Conservation (phyloP, 1,139 yeast genomes). For the Suhomyces kunorum region DNA sequence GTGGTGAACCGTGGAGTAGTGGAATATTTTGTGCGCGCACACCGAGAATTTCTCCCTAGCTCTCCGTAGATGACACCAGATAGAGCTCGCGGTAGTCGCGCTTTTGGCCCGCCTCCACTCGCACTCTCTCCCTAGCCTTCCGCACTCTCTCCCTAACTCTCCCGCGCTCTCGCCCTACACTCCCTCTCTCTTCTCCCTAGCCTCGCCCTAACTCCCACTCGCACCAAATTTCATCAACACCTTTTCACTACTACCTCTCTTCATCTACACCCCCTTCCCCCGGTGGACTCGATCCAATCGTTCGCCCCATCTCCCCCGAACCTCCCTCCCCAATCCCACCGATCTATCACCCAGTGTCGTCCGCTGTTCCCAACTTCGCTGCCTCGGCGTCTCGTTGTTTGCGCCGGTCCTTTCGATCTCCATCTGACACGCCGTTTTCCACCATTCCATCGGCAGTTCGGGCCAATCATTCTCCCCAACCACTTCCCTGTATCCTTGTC, state of each 20-base stretch:
- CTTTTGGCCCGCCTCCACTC: not conserved
- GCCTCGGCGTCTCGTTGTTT: too few relatives aligned
- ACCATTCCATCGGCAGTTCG: conserved; percentile 1
- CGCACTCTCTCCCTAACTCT: not conserved
- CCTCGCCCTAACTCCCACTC: not conserved
- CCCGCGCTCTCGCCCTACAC: not conserved
- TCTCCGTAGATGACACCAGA: too few relatives aligned
- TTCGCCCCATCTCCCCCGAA: not conserved
- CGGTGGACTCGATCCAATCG: conserved; percentile 5
- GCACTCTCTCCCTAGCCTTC: not conserved
- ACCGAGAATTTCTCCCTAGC: too few relatives aligned
- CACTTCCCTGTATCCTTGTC: not conserved
- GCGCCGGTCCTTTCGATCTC: too few relatives aligned
- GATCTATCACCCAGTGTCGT: not conserved
- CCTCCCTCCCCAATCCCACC: not conserved
- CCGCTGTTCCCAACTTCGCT: too few relatives aligned
- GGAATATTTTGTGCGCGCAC: too few relatives aligned
- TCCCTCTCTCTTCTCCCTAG: not conserved
- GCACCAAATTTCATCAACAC: conserved; percentile 1
- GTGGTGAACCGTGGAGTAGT: too few relatives aligned
- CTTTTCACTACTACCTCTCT: conserved; percentile 2
- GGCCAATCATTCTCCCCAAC: conserved; percentile 2
- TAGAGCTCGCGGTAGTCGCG: too few relatives aligned
- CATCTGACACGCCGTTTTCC: too few relatives aligned
- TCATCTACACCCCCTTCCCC: conserved; percentile 1